Evolutionary conservation across 1,139 yeast genomes (phyloP), one percentile per base, ranked within the genome.

Genomic region (Waltiozyma sp.): DNA sequence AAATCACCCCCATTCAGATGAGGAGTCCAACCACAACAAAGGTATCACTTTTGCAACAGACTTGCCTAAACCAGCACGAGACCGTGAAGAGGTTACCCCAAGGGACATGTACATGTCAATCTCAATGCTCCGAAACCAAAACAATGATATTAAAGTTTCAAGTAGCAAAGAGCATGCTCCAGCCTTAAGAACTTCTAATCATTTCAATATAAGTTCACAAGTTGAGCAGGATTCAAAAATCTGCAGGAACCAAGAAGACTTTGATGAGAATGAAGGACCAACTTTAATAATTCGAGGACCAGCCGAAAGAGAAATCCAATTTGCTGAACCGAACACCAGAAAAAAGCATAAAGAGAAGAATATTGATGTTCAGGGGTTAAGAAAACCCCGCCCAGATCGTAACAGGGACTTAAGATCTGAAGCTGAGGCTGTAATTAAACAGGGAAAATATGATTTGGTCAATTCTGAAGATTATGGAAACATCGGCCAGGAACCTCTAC

Each of bases 41-140:
- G 38, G 38, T 14, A 68, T 69, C 45, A 64, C 57, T 39, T 69
- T 70, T 55, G 72, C 61, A 1, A 18, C 11, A 19, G 58, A 57
- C 35, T 57, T 72, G 31, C 80, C 79, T 0, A 62, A 62, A 38
- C 78, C 77, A 5, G 5, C 28, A 11, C 15, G 38, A n/a, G 56
- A 74, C 24, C 63, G 70, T 18, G 66, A 69, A 19, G 80, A 80
- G 37, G 66, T 84, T 11, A 80, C 80, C 31, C 96, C 96, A 1
- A 77, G 83, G 41, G 96, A 88, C 56, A 81, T 88, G 80, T 81
- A 70, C 57, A 71, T 82, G 63, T 86, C 95, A 2, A 82, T 87
- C 50, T 80, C 86, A 41, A 78, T 86, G 80, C 67, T 87, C 62
- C 81, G 80, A 54, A 69, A 72, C 43, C 38, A 33, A 10, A 68